phyloP scores from a whole-genome alignment of 2,329 filamentous ascomycete genomes.

The Talaromyces amestolkiae region DNA sequence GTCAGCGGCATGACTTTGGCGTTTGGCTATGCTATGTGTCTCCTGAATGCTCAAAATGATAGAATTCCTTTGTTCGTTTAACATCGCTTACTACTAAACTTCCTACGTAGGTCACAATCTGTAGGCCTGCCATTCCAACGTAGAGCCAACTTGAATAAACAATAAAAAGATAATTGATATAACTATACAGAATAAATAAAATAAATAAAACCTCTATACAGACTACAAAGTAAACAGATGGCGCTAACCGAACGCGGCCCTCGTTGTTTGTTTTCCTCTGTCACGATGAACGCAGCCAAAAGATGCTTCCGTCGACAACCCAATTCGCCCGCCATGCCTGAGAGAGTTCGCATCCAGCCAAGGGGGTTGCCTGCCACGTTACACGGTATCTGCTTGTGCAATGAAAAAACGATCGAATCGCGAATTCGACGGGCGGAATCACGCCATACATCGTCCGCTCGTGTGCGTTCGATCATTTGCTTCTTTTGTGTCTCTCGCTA shows the following conservation, averaged over 20 bases:
- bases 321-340: neutral
- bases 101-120: too few species aligned
- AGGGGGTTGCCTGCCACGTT: neutral
- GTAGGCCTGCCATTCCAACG: too few species aligned
- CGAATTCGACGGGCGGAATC: conserved; percentile 1
- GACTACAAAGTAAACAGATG: too few species aligned
- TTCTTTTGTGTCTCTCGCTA: neutral
- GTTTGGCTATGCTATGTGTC: neutral
- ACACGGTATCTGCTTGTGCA: neutral
- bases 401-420: neutral
- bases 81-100: too few species aligned
- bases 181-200: too few species aligned
- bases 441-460: conserved; percentile 16
- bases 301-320: conserved; percentile 8
- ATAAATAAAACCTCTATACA: neutral
- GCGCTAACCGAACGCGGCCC: neutral
- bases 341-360: neutral
- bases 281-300: conserved; percentile 10
- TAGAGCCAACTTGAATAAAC: neutral
- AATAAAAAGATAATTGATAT: too few species aligned
- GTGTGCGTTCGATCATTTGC: neutral
- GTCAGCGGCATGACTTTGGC: conserved; percentile 4
- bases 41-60: conserved; percentile 4
- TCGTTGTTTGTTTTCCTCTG: neutral
- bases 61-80: neutral